Base-by-base conservation (phyloP, 176 grass and related monocot genomes). In the Stipa capillata region DNA sequence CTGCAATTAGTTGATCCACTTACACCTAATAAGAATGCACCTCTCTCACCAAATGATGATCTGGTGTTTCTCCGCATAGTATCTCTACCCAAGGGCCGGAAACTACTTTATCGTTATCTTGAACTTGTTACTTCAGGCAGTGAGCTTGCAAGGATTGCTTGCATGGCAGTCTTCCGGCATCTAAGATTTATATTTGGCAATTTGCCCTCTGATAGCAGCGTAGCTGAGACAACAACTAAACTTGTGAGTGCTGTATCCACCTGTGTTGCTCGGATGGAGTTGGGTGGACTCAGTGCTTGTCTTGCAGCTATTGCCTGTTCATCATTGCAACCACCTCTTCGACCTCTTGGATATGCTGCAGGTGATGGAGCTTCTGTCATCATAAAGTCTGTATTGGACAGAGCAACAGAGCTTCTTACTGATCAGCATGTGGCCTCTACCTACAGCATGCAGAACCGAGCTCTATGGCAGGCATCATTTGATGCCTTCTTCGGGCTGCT, bases 281-380 rank as follows among this genome's bases (percentile, higher is more conserved):
- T 97, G 62, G 69, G 80, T 41, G 69, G 79, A 10, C 83, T 91
- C 47, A 97, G 90, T 83, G 90, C 93, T 64, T 97, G 93, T 79
- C 90, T 97, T 76, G 93, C 90, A 48, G 93, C 90, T 67, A 70
- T 89, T 79, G 93, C 88, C 8, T 91, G 93, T 78, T 97, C 93
- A 4, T 71, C 83, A 54, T 79, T 89, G 79, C 93, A 93, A 12
- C 93, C 93, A 23, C 93, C 93, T 58, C 83, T 97, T 84, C 62
- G 88, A 28, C 90, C 93, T 1, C 81, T 93, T 78, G 90, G 83
- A 35, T 62, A 66, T 84, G 35, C 62, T 66, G 82, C 88, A 77
- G 90, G 90, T 32, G 93, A 93, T 55, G 90, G 93, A 4, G 90
- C 93, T 29, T 83, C 93, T 24, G 33, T 91, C 69, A 86, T 90